Percentiles rank a stretch among this genome's conserved stretches.
These are phyloP conservation scores for Pigoraptor vietnamica DNA, from an alignment of 78 protist species.

Conservation along the genomic window DNA sequence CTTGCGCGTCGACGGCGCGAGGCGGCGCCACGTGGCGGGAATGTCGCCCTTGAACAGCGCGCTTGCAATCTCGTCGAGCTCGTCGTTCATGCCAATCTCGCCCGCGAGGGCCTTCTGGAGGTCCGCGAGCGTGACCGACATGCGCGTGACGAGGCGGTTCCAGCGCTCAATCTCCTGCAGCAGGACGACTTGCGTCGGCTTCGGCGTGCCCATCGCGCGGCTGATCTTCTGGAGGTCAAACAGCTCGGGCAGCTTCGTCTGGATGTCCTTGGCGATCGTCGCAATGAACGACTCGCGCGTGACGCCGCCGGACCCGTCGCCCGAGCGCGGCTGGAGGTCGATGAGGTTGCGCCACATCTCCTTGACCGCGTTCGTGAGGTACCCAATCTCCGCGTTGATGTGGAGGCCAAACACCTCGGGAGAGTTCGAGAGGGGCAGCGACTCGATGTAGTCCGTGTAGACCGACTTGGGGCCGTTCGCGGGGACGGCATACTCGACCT, in stretches of 20 bases:
- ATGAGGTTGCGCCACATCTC: constrained; percentile 58
- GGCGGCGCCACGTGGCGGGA: constrained; percentile 66
- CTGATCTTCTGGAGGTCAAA: constrained; percentile 43
- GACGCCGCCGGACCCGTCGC: constrained; percentile 33
- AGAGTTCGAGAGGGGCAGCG: constrained; percentile 51
- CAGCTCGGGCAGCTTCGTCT: constrained; percentile 31
- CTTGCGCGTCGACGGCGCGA: constrained; percentile 75
- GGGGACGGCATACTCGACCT: constrained; percentile 7
- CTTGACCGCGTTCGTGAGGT: constrained; percentile 44
- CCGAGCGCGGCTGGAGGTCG: constrained; percentile 67
- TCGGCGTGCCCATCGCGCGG: not conserved
- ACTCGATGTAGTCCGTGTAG: constrained; percentile 29
- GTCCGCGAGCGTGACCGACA: constrained; percentile 45
- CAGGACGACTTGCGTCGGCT: constrained; percentile 74
- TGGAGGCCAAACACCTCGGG: constrained; percentile 92
- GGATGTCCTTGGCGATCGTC: constrained; percentile 19
- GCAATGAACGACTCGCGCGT: constrained; percentile 46
- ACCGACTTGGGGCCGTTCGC: not conserved
- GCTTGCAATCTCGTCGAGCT: constrained; percentile 67
- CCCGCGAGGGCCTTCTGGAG: constrained; percentile 79
- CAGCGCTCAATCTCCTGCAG: constrained; percentile 85
- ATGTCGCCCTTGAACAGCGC: constrained; percentile 68
- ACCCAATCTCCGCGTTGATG: constrained; percentile 88
- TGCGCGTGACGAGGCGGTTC: constrained; percentile 58
- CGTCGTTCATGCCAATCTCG: constrained; percentile 75